Evolutionary conservation across 495 filamentous ascomycete species (phyloP), one percentile per base, ranked within the genome.

Genomic region (Podospora didyma): DNA sequence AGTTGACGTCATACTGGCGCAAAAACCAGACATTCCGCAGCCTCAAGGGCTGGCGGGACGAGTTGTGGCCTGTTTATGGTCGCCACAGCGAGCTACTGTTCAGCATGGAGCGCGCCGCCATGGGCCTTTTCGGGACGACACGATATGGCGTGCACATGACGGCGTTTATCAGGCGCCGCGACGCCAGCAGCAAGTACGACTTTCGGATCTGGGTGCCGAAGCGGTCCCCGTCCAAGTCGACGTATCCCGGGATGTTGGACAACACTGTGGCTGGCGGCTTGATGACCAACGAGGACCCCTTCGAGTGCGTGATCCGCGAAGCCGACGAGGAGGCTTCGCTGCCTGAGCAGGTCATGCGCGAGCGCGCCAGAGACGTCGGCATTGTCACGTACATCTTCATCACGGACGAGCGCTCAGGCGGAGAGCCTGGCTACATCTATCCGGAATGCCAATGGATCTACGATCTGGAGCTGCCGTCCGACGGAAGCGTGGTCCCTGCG

Each of bases 201-300:
- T 71, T 95, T 28, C 84, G 85, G 60, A 81, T 99, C 35, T 96
- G 94, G 90, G 82, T 95, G 0, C 91, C 94, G 5, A 77, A 88
- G 47, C 76, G 94, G 10, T 80, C 90, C 22, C 76, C 75, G 44
- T 81, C 69, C 34, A 97, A 97, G 75, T 80, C 89, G 60, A 96
- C 91, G 0, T 97, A 91, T 61, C 85, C 86, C 2, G 78, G 86
- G 7, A 89, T 96, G 84, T 73, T 97, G 48, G 94, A 99, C 68
- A 99, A 99, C 66, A 89, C 89, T 2, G 95, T 96, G 5, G 94
- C 92, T 0, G 94, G 94, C 4, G 94, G 94, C 0, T 86, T 97
- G 64, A 82, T 86, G 60, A 87, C 89, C 0, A 84, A 85, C 20
- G 91, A 97, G 67, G 77, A 74, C 16, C 83, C 85, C 1, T 85